Evolutionary conservation across 768 basidiomycete genomes (phyloP), one percentile per base, ranked within the genome.

Genomic region (Mycena metata): DNA sequence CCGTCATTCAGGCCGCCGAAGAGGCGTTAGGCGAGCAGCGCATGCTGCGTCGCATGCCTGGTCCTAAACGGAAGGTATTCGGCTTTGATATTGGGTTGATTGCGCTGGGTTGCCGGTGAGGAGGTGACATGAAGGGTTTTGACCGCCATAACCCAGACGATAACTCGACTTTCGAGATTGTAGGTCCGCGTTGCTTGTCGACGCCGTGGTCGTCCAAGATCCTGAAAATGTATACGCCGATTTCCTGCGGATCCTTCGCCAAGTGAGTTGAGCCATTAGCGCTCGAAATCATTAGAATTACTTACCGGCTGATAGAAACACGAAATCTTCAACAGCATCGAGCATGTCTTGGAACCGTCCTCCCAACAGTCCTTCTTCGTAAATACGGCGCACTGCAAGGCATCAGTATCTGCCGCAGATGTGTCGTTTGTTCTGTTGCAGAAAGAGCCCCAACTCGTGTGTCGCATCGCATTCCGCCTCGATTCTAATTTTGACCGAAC

Each of bases 291-390:
- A n/a, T n/a, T n/a, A 54, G 42, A 60, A 42, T 54, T 60, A 19
- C 50, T 50, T 24, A 17, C 30, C 43, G 5, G 16, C 6, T 12
- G 26, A 17, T 30, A 67, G 60, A 51, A 58, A 26, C 24, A 61
- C 42, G 13, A 23, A 10, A 49, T 69, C 19, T 91, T 90, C 75
- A 43, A 73, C 12, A 61, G 77, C 42, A 76, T 90, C 33, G 63
- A 82, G 39, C 81, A 88, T 69, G 66, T 88, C 50, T 81, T 84
- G 51, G 88, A 90, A 30, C 66, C 81, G 13, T 56, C 71, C 36
- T 82, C 85, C 5, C 77, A 80, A 16, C 89, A 91, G 70, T 85
- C 86, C 2, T 89, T 91, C 75, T 80, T 90, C 64, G 81, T 89
- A 35, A 89, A 90, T 70, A 63, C 70, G 30, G 59, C 60, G 2